A percentile compares a stretch with the other conserved stretches of the same genome.
These are phyloP conservation scores for Aspergillus sp. DNA, from an alignment of 2,329 filamentous ascomycete species.

Conservation along the genomic window DNA sequence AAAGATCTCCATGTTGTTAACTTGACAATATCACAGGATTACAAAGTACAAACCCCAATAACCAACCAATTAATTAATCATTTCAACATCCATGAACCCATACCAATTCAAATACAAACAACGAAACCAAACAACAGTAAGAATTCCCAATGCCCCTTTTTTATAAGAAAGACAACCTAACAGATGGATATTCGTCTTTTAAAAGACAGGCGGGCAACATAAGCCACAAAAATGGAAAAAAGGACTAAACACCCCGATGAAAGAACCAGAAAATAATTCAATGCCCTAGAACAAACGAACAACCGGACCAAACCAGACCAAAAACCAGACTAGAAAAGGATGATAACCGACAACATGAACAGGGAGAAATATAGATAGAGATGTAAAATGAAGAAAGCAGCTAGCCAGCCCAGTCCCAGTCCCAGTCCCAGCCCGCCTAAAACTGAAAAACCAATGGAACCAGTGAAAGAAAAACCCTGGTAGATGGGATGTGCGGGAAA, in stretches of 20 bases:
- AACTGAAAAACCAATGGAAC: constrained; percentile 1
- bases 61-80: too few relatives aligned
- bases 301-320: not conserved
- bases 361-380: constrained; percentile 3
- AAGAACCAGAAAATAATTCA: not conserved
- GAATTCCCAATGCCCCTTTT: not conserved
- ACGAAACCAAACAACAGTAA: not conserved
- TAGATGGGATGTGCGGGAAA: not conserved
- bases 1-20: not conserved
- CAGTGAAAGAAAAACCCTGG: not conserved
- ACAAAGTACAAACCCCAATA: too few relatives aligned
- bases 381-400: not conserved
- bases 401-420: constrained; percentile 4
- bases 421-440: constrained; percentile 9
- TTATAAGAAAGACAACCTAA: not conserved
- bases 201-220: not conserved
- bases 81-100: not conserved
- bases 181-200: not conserved
- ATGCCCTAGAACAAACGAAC: not conserved
- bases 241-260: not conserved
- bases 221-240: not conserved
- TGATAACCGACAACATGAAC: constrained; percentile 4
- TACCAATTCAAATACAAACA: too few relatives aligned
- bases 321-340: not conserved
- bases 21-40: too few relatives aligned